These are phyloP conservation scores for Obelidium mucronatum DNA, from an alignment of 192 early-diverging fungal species.

Conservation along the genomic window DNA sequence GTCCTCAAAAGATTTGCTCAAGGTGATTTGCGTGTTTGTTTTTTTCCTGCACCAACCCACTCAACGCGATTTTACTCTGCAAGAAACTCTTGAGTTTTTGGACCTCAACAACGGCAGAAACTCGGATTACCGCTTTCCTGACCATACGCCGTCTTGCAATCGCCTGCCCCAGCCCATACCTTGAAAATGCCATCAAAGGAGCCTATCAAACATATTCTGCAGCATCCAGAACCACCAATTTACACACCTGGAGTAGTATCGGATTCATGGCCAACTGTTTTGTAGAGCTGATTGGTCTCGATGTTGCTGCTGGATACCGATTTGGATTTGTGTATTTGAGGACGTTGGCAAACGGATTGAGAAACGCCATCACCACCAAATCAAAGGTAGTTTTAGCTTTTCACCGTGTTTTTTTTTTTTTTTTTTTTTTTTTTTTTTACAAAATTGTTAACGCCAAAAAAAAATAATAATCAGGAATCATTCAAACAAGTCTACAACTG, in stretches of 20 bases:
- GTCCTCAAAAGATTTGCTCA: constrained; percentile 83
- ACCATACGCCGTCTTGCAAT: constrained; percentile 78
- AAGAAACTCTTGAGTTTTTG: constrained; percentile 68
- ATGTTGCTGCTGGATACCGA: constrained; percentile 86
- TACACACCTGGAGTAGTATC: constrained; percentile 83
- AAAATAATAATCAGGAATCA: constrained; percentile 55
- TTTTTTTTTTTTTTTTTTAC: background rate
- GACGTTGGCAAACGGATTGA: constrained; percentile 91
- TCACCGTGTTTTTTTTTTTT: constrained; percentile 16
- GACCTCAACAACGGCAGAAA: constrained; percentile 65
- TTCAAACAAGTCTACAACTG: constrained; percentile 95
- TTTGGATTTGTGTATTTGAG: constrained; percentile 93
- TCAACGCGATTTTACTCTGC: too few relatives aligned
- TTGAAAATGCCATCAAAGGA: constrained; percentile 78
- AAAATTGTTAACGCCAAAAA: constrained; percentile 16
- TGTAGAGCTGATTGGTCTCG: constrained; percentile 84
- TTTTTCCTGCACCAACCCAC: background rate
- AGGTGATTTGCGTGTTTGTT: constrained; percentile 50
- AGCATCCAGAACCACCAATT: constrained; percentile 75
- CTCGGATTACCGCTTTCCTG: constrained; percentile 83
- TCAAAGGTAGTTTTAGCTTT: constrained; percentile 63
- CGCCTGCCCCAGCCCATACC: constrained; percentile 56
- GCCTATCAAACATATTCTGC: constrained; percentile 85
- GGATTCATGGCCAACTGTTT: constrained; percentile 94
- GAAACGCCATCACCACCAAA: constrained; percentile 84